Percentiles rank a stretch among this genome's conserved stretches.
These are phyloP conservation scores for Trypanosoma platydactyli DNA, from an alignment of 208 protist species.

Conservation along the genomic window DNA sequence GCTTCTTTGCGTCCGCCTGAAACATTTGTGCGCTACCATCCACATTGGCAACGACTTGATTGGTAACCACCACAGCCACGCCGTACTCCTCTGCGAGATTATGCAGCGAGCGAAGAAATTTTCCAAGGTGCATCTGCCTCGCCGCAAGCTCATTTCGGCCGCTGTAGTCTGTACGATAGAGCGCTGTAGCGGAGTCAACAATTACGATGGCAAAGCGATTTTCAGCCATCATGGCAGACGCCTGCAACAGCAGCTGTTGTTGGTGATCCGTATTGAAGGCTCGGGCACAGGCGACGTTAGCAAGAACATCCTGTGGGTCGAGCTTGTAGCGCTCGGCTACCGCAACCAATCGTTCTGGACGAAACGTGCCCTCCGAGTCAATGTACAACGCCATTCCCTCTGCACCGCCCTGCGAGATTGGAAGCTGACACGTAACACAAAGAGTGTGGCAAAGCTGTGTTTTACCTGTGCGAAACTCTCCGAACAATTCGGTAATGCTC, in stretches of 20 bases:
- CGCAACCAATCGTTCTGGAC: constrained; percentile 91
- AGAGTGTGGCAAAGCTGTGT: constrained; percentile 99
- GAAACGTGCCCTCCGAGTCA: constrained; percentile 99
- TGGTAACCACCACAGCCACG: constrained; percentile 99
- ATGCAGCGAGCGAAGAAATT: constrained; percentile 97
- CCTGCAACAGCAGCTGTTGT: constrained; percentile 94
- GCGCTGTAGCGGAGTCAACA: constrained; percentile 98
- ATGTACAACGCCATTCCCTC: constrained; percentile 99
- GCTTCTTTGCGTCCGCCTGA: constrained; percentile 98
- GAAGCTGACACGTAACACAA: constrained; percentile 98
- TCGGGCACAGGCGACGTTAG: constrained; percentile 99
- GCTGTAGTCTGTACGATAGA: constrained; percentile 99
- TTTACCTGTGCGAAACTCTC: constrained; percentile 99
- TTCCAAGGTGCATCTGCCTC: constrained; percentile 98
- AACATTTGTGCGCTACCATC: constrained; percentile 97
- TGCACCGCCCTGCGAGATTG: constrained; percentile 94
- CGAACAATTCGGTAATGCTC: constrained; percentile 99
- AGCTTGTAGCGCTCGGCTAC: constrained; percentile 95
- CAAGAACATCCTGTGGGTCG: constrained; percentile 96
- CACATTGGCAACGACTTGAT: constrained; percentile 98
- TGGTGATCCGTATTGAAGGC: constrained; percentile 99
- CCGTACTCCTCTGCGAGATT: constrained; percentile 99
- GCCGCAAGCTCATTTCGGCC: constrained; percentile 98
- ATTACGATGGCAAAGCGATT: constrained; percentile 97
- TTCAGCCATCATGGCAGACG: constrained; percentile 98